phyloP scores from a whole-genome alignment of 2,329 filamentous ascomycete species.

The Amauroascus verrucosus region DNA sequence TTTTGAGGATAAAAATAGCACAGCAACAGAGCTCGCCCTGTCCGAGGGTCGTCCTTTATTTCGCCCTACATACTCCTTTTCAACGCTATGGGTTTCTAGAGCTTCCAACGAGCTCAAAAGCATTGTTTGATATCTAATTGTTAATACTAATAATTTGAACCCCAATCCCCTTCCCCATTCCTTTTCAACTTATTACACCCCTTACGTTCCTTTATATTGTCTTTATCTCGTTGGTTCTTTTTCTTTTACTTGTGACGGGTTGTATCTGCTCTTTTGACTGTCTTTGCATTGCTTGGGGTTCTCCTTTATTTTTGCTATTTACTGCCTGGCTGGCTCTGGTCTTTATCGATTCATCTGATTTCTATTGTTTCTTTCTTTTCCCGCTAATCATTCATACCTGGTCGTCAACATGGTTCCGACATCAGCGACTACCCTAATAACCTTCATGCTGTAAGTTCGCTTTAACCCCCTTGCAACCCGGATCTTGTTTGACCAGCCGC shows the following conservation, averaged over 20 bases:
- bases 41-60: not conserved
- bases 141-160: not conserved
- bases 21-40: not conserved
- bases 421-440: constrained; percentile 24
- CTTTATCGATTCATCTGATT: not conserved
- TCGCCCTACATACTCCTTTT: not conserved
- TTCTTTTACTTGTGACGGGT: not conserved
- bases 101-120: not conserved
- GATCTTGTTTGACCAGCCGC: constrained; percentile 16
- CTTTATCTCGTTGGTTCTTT: not conserved
- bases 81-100: not conserved
- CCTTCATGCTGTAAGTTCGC: constrained; percentile 24
- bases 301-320: not conserved
- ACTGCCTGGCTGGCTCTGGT: not conserved
- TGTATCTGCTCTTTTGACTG: not conserved
- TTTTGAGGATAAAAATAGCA: constrained; percentile 9
- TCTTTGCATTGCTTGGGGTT: constrained; percentile 1
- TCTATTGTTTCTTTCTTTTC: too few relatives aligned
- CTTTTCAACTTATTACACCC: not conserved
- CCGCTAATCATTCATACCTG: not conserved
- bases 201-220: not conserved
- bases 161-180: not conserved
- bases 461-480: not conserved
- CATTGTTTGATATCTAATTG: not conserved
- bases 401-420: constrained; percentile 10